Base-by-base conservation (phyloP, 805 yeast species). In the Suhomyces pyralidae region DNA sequence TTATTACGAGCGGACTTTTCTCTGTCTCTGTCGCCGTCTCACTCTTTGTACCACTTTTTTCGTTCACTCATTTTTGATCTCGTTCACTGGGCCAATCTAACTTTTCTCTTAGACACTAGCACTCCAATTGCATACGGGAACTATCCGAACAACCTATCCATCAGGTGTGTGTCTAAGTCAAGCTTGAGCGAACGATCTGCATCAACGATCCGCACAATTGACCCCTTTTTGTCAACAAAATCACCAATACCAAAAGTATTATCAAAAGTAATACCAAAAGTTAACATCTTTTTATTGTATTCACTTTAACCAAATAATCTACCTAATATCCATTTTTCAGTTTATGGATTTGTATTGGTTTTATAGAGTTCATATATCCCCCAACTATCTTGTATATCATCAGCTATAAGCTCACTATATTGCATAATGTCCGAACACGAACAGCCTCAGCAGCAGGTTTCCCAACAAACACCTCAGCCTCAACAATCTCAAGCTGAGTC, bases 11-110 rank as follows among this genome's bases (percentile, higher is more conserved):
- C n/a, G n/a, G n/a, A n/a, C n/a, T n/a, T n/a, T n/a, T n/a, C n/a
- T n/a, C n/a, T n/a, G n/a, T n/a, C n/a, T n/a, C n/a, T n/a, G n/a
- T n/a, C n/a, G n/a, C n/a, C 22, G 22, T 20, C 22, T 20, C 22
- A 20, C 22, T 20, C 22, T 20, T 46, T 46, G 49, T 46, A 32
- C 24, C 49, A 36, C 43, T n/a, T 46, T 46, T 44, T 28, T 46
- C 43, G 40, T n/a, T 36, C 43, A 12, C 32, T 46, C 43, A 44
- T 22, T 46, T 42, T 20, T 20, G 45, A 42, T 42, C 45, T 42
- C 42, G 42, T 38, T 38, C 42, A 12, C 20, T 38, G 42, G 19
- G 42, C 19, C 42, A 22, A 38, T 6, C 5, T 7, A 36, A 8
- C 42, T 38, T 38, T 38, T 38, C 25, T 38, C 42, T 38, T 17